Evolutionary conservation across 768 basidiomycete genomes (phyloP).

Genomic region (Rhodotorula toruloides): DNA sequence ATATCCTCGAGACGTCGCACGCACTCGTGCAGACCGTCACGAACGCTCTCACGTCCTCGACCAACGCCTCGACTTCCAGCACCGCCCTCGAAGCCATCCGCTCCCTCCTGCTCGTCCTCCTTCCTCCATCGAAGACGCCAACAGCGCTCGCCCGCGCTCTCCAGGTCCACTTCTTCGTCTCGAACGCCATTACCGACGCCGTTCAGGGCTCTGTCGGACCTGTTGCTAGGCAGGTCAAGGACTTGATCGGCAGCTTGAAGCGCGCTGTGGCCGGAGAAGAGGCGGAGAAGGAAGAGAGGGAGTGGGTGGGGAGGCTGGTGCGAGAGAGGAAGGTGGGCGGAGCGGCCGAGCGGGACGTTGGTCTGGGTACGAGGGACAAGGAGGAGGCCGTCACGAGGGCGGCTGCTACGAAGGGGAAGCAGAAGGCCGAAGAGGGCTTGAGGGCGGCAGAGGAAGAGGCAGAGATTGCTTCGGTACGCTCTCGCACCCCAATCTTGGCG

Average conservation of each 20-base stretch:
- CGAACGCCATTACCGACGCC: neutral
- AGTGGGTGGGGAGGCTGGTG: slow-evolving; percentile 8
- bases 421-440: neutral
- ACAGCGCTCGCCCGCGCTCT: neutral
- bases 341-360: neutral
- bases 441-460: slow-evolving; percentile 5
- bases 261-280: neutral
- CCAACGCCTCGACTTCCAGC: neutral
- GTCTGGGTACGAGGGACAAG: neutral
- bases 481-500: neutral
- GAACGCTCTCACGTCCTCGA: neutral
- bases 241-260: slow-evolving; percentile 10
- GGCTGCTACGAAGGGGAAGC: too few relatives aligned
- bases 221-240: slow-evolving; percentile 13
- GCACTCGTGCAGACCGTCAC: neutral
- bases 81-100: slow-evolving; percentile 7
- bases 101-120: neutral
- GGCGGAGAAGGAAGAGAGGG: neutral
- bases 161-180: neutral
- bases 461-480: slow-evolving; percentile 6
- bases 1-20: slow-evolving; percentile 4
- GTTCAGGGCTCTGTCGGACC: slow-evolving; percentile 13
- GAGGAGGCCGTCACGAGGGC: neutral
- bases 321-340: slow-evolving; percentile 5
- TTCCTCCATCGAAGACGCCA: neutral